Evolutionary conservation across 1,139 yeast genomes (phyloP).

Genomic region (Blastobotrys buckinghamii): DNA sequence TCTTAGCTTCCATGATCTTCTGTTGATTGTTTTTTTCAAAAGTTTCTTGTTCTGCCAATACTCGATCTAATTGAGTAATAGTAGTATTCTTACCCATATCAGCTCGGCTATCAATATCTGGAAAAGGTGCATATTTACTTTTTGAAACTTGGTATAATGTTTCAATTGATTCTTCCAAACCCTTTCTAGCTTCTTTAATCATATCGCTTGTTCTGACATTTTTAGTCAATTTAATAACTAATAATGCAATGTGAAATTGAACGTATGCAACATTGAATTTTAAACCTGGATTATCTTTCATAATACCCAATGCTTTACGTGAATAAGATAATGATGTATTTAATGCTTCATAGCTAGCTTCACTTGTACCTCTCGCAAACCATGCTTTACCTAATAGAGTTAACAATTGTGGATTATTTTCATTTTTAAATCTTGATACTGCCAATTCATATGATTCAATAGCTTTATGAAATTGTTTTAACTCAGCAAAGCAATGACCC

Average conservation of each 20-base stretch:
- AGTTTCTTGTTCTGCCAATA: constrained; percentile 65
- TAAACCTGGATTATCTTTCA: constrained; percentile 42
- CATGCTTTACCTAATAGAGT: constrained; percentile 84
- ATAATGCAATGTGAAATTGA: constrained; percentile 83
- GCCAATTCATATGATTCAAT: constrained; percentile 87
- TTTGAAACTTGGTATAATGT: constrained; percentile 57
- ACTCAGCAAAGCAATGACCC: constrained; percentile 82
- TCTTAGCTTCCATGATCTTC: constrained; percentile 69
- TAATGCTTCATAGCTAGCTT: constrained; percentile 55
- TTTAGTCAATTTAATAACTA: constrained; percentile 57
- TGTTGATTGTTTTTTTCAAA: constrained; percentile 53
- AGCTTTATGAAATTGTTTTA: constrained; percentile 77
- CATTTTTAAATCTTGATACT: constrained; percentile 50
- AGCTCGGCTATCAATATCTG: constrained; percentile 82
- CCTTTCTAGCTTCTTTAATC: constrained; percentile 51
- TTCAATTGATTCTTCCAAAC: constrained; percentile 58
- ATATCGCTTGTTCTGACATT: constrained; percentile 58
- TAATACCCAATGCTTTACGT: constrained; percentile 47
- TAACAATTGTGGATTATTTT: constrained; percentile 57
- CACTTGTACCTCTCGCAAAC: constrained; percentile 73
- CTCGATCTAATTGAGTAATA: constrained; percentile 62
- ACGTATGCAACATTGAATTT: constrained; percentile 79
- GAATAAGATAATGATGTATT: constrained; percentile 60
- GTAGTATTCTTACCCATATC: constrained; percentile 75
- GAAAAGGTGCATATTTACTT: constrained; percentile 61